Conservation (phyloP, 768 basidiomycete species). For the Gelatoporia subvermispora region DNA sequence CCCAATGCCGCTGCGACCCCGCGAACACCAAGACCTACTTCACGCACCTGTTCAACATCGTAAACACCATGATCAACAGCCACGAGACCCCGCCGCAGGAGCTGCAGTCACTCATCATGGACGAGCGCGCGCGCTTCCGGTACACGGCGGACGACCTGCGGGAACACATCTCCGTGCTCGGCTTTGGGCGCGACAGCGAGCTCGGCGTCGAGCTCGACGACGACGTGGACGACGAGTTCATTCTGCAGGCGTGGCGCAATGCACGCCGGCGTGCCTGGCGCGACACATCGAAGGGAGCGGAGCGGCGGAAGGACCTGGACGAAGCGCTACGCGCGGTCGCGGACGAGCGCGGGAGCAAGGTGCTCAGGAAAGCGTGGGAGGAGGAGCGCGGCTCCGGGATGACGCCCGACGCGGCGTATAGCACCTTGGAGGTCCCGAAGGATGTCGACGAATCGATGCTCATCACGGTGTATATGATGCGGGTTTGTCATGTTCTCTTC, state of each 20-base stretch:
- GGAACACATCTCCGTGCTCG: slow-evolving; percentile 46
- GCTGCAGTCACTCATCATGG: slow-evolving; percentile 52
- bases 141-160: slow-evolving; percentile 56
- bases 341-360: slow-evolving; percentile 51
- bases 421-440: slow-evolving; percentile 60
- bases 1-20: slow-evolving; percentile 80
- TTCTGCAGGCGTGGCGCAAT: slow-evolving; percentile 64
- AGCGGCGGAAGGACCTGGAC: slow-evolving; percentile 49
- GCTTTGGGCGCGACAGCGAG: slow-evolving; percentile 58
- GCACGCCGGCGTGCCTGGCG: slow-evolving; percentile 55
- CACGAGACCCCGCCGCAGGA: slow-evolving; percentile 40
- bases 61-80: slow-evolving; percentile 43
- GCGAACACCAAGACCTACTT: slow-evolving; percentile 59
- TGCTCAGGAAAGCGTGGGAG: slow-evolving; percentile 48
- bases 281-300: slow-evolving; percentile 36
- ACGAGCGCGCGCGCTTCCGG: slow-evolving; percentile 60
- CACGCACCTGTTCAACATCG: slow-evolving; percentile 48
- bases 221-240: slow-evolving; percentile 64
- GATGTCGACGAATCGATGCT: slow-evolving; percentile 79
- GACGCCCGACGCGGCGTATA: slow-evolving; percentile 68
- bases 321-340: slow-evolving; percentile 69
- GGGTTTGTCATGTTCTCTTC: slow-evolving; percentile 42
- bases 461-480: slow-evolving; percentile 63
- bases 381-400: slow-evolving; percentile 52
- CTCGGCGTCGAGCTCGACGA: slow-evolving; percentile 66